Percentiles rank a stretch among this genome's conserved stretches.
phyloP scores from a whole-genome alignment of 345 rosid species.

The Alliaria petiolata region DNA sequence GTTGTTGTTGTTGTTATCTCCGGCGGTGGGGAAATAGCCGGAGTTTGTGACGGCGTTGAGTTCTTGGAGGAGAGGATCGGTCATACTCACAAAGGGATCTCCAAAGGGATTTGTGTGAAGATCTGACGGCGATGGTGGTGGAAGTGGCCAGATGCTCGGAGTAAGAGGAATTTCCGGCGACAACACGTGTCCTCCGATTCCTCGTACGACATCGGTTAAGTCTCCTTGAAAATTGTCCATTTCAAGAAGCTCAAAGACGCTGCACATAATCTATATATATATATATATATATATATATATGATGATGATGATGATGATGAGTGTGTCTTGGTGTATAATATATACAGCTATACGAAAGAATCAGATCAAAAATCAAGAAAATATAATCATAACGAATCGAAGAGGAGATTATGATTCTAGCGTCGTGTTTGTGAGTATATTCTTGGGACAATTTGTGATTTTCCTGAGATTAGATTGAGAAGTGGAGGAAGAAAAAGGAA shows the following conservation, averaged over 20 bases:
- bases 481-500: slow-evolving; percentile 29
- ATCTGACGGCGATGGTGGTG: slow-evolving; percentile 28
- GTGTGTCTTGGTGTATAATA: not conserved
- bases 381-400: not conserved
- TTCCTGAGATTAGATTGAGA: slow-evolving; percentile 17
- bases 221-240: slow-evolving; percentile 78
- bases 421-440: slow-evolving; percentile 12
- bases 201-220: slow-evolving; percentile 61
- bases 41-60: slow-evolving; percentile 33
- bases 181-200: slow-evolving; percentile 31
- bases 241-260: slow-evolving; percentile 33
- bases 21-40: slow-evolving; percentile 15
- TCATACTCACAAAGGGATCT: slow-evolving; percentile 62
- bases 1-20: not conserved
- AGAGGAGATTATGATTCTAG: not conserved
- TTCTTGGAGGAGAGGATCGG: slow-evolving; percentile 74
- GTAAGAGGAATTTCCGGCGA: slow-evolving; percentile 12
- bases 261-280: slow-evolving; percentile 43
- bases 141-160: slow-evolving; percentile 18
- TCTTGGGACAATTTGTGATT: slow-evolving; percentile 1
- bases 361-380: not conserved
- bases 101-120: slow-evolving; percentile 46
- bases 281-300: too few relatives aligned
- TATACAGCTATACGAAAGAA: slow-evolving; percentile 11
- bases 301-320: too few relatives aligned